Base-by-base conservation (phyloP, 2,329 filamentous ascomycete genomes). In the Arthrobotrys iridis region DNA sequence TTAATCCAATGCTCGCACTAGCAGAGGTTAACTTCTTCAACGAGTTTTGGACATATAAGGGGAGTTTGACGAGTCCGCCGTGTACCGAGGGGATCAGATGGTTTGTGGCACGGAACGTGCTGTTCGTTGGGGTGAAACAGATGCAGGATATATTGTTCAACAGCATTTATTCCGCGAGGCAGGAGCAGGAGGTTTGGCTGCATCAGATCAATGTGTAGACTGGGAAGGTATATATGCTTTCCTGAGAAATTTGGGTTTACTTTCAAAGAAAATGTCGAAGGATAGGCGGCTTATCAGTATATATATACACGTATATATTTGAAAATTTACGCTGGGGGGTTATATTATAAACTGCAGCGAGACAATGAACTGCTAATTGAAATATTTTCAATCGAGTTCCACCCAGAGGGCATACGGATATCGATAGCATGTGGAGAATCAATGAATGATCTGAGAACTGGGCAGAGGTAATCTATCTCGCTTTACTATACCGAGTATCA, bases 21-120 rank as follows among this genome's bases (percentile, higher is more conserved):
- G 75, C 80, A 2, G 81, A 82, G 40, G 83, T 83, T 0, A 77
- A 81, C 2, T 77, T 80, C 8, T 84, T 85, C 77, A 80, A 81
- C 24, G 82, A 84, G 60, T 85, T 84, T 72, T 86, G 84, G 84
- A 85, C 84, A 0, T 86, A 86, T 77, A 79, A 82, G 68, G 84
- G 85, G 4, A 84, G 82, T 64, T 77, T 85, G 79, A 86, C 84
- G 1, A 83, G 81, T 59, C 86, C 82, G 67, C 86, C 81, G 68
- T 87, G 81, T 80, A 81, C 79, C 30, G 85, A 85, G 79, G 85
- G 83, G 2, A 81, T 84, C 26, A 78, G 83, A 35, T 86, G 83
- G 82, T 86, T 83, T 64, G 78, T 85, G 7, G 82, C 82, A 7
- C 80, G 81, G 63, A 81, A 83, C 65, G 82, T 82, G 30, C 64